Evolutionary conservation across 2,329 filamentous ascomycete genomes (phyloP), one percentile per base, ranked within the genome.

Genomic region (Pseudonectria foliicola): DNA sequence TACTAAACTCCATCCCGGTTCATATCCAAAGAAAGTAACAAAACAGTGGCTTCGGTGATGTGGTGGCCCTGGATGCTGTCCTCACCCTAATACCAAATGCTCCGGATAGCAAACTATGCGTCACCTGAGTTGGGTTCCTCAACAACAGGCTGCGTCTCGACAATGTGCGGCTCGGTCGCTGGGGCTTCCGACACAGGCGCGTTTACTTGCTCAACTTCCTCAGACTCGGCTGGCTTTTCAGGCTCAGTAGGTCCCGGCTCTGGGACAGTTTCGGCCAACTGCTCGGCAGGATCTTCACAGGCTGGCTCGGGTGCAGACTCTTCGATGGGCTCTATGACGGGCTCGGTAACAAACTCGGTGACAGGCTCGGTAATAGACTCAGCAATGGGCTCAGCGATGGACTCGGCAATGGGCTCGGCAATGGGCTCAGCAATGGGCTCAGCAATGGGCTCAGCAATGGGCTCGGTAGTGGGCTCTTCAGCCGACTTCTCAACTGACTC

Each of bases 381-480:
- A 25, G 36, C 13, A 13, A 29, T 33, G 8, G 32, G 23, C 11
- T 37, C 13, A 13, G 18, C 21, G 45, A 70, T 62, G 25, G 70
- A 55, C 24, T 65, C 67, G 2, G 64, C 58, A 45, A 70, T 62
- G 25, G 70, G 55, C 24, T 65, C 67, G 2, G 64, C 58, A 45
- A 70, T 62, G 2, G 70, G 48, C n/a, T 59, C 63, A n/a, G 60
- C 62, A 14, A 70, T 59, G 25, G 70, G 36, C 45, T 71, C 66
- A 7, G 63, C 40, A 4, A 40, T 31, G 16, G 50, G 44, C 21
- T 46, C 46, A 11, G 44, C 40, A 4, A 40, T 31, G 16, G 50
- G 44, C 21, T 46, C 46, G 11, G 44, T 40, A 4, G 41, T 31
- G 10, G 42, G 35, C 24, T 44, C 41, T n/a, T 34, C n/a, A 0